Base-by-base conservation (phyloP, 306 rosid genomes). In the Vachellia collinsii region DNA sequence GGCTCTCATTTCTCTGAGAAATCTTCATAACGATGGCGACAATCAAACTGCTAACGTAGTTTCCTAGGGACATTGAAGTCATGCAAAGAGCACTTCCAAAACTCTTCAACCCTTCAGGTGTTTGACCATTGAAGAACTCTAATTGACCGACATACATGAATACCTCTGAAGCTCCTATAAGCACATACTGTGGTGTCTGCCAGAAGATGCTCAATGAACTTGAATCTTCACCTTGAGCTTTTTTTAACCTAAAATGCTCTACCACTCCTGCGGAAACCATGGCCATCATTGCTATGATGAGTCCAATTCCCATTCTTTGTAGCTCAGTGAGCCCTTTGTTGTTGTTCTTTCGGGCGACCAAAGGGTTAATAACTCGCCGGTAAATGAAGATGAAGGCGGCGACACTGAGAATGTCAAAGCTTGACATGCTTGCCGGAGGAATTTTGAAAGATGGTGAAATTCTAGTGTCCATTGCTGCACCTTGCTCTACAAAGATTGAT, bases 371-470 rank as follows among this genome's bases (percentile, higher is more conserved):
- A 17, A 88, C 80, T 54, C 92, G 80, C 25, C 94, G 54, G 51
- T 86, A 91, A 6, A 91, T 65, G 91, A 91, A 91, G 78, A 91
- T 91, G 85, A 91, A 86, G 34, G 83, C 67, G 0, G 90, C 93
- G 3, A 93, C 97, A 11, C 97, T 91, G 43, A 89, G 89, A 23
- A 93, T 93, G 85, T 93, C 97, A 13, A 93, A 93, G 80, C 91
- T 69, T 8, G 97, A 91, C 97, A 93, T 93, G 89, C 97, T 88
- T 70, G 97, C 97, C 0, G 97, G 97, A 20, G 97, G 97, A 67
- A 93, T 79, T 68, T 89, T 85, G 80, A 93, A 93, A 46, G 72
- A 50, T n/a, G 68, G 83, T 42, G 91, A 83, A 6, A 93, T 42
- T 68, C 63, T 80, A 19, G 93, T 89, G 83, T 85, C 63, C 94